These are phyloP conservation scores for Metschnikowia henanensis DNA, from an alignment of 805 yeast genomes.

Conservation along the genomic window DNA sequence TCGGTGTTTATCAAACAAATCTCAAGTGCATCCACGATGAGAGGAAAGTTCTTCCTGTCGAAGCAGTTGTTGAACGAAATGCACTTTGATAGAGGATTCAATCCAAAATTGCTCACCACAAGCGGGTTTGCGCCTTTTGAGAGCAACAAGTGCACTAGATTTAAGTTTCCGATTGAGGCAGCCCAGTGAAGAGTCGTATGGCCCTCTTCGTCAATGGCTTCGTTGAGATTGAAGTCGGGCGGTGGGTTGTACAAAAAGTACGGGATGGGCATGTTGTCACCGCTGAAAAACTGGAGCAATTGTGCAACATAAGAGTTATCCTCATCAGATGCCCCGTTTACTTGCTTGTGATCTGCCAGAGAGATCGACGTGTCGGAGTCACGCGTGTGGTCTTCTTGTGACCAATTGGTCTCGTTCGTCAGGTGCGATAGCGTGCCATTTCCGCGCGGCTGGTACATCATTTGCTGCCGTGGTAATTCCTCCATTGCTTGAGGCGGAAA, in stretches of 20 bases:
- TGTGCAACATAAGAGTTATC: conserved; percentile 41
- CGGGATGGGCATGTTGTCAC: conserved; percentile 52
- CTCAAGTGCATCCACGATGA: conserved; percentile 70
- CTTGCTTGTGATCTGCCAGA: conserved; percentile 15
- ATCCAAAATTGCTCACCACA: conserved; percentile 61
- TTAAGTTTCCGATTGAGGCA: conserved; percentile 87
- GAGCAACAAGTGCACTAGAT: conserved; percentile 72
- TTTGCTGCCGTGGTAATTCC: conserved; percentile 15
- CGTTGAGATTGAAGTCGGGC: conserved; percentile 63
- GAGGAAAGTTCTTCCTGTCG: conserved; percentile 76
- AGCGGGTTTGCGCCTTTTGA: conserved; percentile 70
- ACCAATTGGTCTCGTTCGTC: conserved; percentile 46
- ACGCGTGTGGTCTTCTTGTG: conserved; percentile 37
- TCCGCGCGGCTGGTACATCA: conserved; percentile 14
- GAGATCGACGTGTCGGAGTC: conserved; percentile 42
- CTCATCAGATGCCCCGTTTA: conserved; percentile 44
- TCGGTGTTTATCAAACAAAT: conserved; percentile 81
- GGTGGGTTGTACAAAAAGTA: conserved; percentile 64
- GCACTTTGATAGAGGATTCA: conserved; percentile 84
- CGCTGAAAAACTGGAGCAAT: conserved; percentile 42
- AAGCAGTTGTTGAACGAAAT: conserved; percentile 87
- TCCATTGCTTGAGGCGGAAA: conserved; percentile 11
- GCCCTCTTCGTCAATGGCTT: conserved; percentile 90
- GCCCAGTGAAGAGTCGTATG: conserved; percentile 98
- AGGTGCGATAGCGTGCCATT: conserved; percentile 30